Conservation (phyloP, 495 filamentous ascomycete genomes). For the Penicillium soppii region DNA sequence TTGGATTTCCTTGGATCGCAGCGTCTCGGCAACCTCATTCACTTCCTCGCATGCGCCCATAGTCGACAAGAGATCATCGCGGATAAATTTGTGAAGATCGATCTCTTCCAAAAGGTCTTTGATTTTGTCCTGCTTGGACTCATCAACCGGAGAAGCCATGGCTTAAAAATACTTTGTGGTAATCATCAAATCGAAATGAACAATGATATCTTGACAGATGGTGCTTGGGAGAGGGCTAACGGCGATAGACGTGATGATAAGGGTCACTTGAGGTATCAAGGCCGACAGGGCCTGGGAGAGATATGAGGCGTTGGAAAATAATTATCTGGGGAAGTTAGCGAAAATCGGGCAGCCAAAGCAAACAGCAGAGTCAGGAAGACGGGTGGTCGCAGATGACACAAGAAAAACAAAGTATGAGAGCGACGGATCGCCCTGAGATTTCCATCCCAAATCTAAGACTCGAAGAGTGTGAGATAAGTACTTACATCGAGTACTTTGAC, state of each 20-base stretch:
- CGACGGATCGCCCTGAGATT: not conserved
- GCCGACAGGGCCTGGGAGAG: not conserved
- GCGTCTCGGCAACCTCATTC: conserved; percentile 4
- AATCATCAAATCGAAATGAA: not conserved
- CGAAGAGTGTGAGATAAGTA: not conserved
- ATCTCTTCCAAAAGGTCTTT: conserved; percentile 34
- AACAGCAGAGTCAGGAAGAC: not conserved
- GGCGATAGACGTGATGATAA: not conserved
- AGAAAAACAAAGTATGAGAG: not conserved
- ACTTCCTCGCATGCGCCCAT: conserved; percentile 11
- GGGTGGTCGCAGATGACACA: conserved; percentile 4
- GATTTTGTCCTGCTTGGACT: conserved; percentile 15
- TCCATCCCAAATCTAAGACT: too few relatives aligned
- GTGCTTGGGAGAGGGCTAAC: not conserved
- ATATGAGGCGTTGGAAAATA: not conserved
- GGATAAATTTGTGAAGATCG: conserved; percentile 32
- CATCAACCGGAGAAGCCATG: conserved; percentile 10
- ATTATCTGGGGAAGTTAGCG: conserved; percentile 1
- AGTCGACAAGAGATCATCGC: conserved; percentile 29
- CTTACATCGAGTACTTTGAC: not conserved
- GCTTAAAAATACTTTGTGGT: not conserved
- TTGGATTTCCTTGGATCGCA: conserved; percentile 8
- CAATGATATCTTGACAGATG: not conserved
- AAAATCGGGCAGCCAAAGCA: conserved; percentile 1
- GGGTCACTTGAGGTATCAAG: not conserved